Conservation (phyloP, 768 basidiomycete genomes). For the Lactarius hatsudake region DNA sequence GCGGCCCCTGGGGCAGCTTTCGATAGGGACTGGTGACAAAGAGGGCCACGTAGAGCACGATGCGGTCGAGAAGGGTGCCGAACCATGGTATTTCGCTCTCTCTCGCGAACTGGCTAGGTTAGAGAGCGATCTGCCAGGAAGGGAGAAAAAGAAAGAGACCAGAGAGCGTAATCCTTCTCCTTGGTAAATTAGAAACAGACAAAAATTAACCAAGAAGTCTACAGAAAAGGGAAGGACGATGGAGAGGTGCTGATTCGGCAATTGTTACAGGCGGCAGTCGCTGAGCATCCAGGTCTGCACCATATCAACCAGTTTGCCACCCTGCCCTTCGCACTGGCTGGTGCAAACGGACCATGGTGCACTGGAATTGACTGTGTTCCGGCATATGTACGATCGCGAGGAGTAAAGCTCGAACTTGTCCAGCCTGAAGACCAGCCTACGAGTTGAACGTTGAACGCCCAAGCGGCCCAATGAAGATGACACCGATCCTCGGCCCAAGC, state of each 20-base stretch:
- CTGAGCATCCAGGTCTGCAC: no score
- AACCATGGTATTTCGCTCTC: constrained; percentile 14
- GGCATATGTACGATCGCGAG: no score
- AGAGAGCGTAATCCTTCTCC: not conserved
- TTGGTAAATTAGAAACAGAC: not conserved
- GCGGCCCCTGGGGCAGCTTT: constrained; percentile 11
- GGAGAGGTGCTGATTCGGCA: not conserved
- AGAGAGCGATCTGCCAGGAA: not conserved
- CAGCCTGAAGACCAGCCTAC: no score
- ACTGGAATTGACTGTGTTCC: no score
- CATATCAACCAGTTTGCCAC: no score
- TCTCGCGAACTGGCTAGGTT: not conserved
- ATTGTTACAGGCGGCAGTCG: no score
- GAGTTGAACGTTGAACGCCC: no score
- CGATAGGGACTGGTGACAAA: constrained; percentile 10
- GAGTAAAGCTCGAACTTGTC: no score
- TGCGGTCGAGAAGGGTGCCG: not conserved
- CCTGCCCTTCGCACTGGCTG: no score
- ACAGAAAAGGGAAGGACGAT: not conserved
- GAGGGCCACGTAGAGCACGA: not conserved
- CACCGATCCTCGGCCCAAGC: no score
- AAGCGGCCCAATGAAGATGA: no score
- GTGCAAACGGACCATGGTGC: no score
- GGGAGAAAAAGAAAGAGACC: not conserved
- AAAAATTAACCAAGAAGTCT: not conserved